Evolutionary conservation across 441 rosid species (phyloP).

Genomic region (Kokia cookei): DNA sequence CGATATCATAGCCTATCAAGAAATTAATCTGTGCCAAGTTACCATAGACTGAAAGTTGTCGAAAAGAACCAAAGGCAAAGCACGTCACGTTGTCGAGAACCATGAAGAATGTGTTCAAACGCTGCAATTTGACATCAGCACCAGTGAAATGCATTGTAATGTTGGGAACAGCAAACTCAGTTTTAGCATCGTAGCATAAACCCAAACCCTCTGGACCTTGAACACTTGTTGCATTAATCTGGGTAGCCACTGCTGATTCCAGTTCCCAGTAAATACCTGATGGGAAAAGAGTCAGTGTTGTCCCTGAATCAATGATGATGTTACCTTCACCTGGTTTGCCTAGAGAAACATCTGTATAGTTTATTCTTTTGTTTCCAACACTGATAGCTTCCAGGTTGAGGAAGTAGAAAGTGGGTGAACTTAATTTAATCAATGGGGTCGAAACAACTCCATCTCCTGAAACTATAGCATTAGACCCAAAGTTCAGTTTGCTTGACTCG

Average conservation of each 20-base stretch:
- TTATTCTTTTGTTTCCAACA: neutral
- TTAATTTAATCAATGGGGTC: neutral
- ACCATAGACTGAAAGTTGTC: neutral
- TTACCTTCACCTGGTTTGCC: neutral
- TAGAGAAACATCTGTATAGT: neutral
- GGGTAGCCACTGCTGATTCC: neutral
- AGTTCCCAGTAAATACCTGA: neutral
- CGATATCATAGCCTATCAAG: neutral
- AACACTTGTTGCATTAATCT: neutral
- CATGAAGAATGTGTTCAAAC: neutral
- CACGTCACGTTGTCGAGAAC: neutral
- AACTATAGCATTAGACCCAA: neutral
- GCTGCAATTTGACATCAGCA: neutral
- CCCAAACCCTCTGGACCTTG: too few species aligned
- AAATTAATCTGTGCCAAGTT: neutral
- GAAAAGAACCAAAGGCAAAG: neutral
- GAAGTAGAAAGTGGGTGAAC: neutral
- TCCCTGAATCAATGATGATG: neutral
- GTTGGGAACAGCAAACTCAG: neutral
- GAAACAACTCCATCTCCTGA: neutral
- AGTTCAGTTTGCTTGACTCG: neutral
- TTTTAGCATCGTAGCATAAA: neutral
- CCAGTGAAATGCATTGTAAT: neutral
- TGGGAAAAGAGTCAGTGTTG: neutral
- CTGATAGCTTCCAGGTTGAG: neutral